These are phyloP conservation scores for Cladosporium phlei DNA, from an alignment of 2,329 filamentous ascomycete species.

Conservation along the genomic window DNA sequence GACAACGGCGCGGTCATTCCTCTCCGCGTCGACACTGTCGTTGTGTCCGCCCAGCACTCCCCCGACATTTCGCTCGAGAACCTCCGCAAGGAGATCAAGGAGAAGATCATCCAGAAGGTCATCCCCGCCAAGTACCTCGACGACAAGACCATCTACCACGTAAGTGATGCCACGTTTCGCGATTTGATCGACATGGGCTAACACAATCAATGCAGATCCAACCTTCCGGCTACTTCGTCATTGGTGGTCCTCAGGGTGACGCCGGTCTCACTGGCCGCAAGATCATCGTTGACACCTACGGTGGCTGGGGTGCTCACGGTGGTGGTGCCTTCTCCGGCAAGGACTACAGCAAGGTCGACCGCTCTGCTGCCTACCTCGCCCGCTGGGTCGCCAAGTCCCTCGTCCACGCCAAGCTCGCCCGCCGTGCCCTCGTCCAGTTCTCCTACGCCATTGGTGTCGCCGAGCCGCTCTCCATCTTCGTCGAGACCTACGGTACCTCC, in stretches of 20 bases:
- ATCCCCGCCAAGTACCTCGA: constrained; percentile 91
- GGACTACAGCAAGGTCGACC: constrained; percentile 99
- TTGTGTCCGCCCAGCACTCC: constrained; percentile 92
- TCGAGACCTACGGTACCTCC: constrained; percentile 96
- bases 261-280: constrained; percentile 97
- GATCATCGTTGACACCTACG: constrained; percentile 99
- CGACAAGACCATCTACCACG: constrained; percentile 92
- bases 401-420: constrained; percentile 79
- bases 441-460: constrained; percentile 99
- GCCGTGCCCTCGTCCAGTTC: constrained; percentile 92
- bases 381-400: constrained; percentile 99
- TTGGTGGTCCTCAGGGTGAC: constrained; percentile 97
- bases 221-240: constrained; percentile 97
- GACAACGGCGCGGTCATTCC: constrained; percentile 91
- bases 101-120: constrained; percentile 95
- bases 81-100: constrained; percentile 88
- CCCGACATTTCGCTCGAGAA: constrained; percentile 83
- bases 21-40: constrained; percentile 89
- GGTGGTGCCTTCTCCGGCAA: constrained; percentile 99
- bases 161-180: constrained; percentile 41
- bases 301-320: constrained; percentile 99
- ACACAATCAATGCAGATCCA: constrained; percentile 59
- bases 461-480: constrained; percentile 95
- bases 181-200: neutral
- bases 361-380: constrained; percentile 92